A percentile compares a stretch with the other conserved stretches of the same genome.
Conservation (phyloP, 164 flowering plant species). For the Berberis thunbergii region DNA sequence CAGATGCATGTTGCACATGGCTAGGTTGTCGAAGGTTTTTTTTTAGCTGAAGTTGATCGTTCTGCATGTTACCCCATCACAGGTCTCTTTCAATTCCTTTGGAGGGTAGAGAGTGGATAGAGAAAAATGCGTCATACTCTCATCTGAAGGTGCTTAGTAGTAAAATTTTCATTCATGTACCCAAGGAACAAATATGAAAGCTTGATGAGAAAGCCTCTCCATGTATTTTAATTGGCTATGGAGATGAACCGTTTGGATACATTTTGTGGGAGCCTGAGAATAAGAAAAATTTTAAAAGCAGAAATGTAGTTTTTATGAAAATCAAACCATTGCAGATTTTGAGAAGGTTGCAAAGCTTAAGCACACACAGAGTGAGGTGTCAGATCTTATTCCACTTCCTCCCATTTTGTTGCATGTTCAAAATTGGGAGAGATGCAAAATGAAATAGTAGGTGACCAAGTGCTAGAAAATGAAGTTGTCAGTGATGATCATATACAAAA, state of each 20-base stretch:
- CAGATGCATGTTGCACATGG: not conserved
- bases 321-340: too few relatives aligned
- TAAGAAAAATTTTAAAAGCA: not conserved
- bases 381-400: too few relatives aligned
- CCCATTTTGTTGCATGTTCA: too few relatives aligned
- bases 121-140: not conserved
- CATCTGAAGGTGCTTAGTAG: too few relatives aligned
- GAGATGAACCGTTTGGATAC: not conserved
- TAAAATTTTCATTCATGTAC: too few relatives aligned
- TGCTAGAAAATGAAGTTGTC: too few relatives aligned
- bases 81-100: not conserved
- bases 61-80: not conserved
- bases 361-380: too few relatives aligned
- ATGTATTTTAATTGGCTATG: slow-evolving; percentile 1
- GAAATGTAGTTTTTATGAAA: too few relatives aligned
- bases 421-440: too few relatives aligned
- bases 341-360: too few relatives aligned
- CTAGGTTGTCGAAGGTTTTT: not conserved
- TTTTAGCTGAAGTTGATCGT: not conserved
- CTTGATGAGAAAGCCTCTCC: not conserved
- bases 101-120: not conserved
- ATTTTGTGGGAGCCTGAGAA: not conserved
- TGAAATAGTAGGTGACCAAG: too few relatives aligned
- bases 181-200: not conserved
- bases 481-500: too few relatives aligned